Conservation (phyloP, 2,329 filamentous ascomycete genomes). For the Fusarium sp. region DNA sequence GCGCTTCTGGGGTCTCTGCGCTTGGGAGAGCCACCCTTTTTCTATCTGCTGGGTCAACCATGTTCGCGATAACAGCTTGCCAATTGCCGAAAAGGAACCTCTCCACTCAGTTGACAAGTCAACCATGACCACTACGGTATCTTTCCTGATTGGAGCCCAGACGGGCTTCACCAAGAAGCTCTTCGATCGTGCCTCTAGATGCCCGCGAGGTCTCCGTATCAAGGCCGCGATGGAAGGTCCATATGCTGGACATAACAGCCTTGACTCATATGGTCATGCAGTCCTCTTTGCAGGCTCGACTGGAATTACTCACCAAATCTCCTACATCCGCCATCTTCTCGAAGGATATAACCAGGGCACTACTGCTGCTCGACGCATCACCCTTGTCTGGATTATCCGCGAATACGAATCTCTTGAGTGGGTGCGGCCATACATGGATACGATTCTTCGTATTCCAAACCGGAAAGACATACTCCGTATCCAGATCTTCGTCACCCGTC, state of each 20-base stretch:
- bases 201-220: conserved; percentile 69
- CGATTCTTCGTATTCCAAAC: conserved; percentile 80
- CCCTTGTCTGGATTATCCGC: conserved; percentile 92
- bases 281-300: conserved; percentile 93
- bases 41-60: conserved; percentile 81
- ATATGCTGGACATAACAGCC: conserved; percentile 84
- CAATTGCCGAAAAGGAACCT: conserved; percentile 58
- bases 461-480: conserved; percentile 87
- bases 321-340: conserved; percentile 84
- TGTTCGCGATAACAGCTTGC: conserved; percentile 55
- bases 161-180: conserved; percentile 89
- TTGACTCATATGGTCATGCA: conserved; percentile 92
- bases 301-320: conserved; percentile 94
- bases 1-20: conserved; percentile 73
- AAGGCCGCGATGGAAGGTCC: conserved; percentile 88
- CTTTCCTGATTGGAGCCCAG: conserved; percentile 87
- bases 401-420: conserved; percentile 91
- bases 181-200: conserved; percentile 73
- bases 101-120: conserved; percentile 56
- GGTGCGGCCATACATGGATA: conserved; percentile 87
- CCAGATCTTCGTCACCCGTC: conserved; percentile 90
- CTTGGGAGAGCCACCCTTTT: conserved; percentile 83
- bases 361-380: conserved; percentile 83
- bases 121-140: conserved; percentile 69
- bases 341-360: conserved; percentile 76